These are phyloP conservation scores for Leccinum subtestaceum DNA, from an alignment of 768 basidiomycete species.

Conservation along the genomic window DNA sequence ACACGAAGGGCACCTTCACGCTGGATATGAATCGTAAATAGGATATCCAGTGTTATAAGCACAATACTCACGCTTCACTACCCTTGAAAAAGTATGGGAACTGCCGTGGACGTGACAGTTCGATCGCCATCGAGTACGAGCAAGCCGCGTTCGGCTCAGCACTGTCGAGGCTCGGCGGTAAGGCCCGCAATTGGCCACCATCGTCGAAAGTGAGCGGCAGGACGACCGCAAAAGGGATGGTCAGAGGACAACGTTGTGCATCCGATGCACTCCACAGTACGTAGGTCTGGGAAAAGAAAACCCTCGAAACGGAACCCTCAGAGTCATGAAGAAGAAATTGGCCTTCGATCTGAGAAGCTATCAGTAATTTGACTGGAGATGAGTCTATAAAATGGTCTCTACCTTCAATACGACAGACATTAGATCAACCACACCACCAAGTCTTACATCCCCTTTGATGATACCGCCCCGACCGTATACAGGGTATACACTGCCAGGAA, in stretches of 20 bases:
- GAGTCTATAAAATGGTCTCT: background rate
- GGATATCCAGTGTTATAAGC: background rate
- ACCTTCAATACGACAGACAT: slow-evolving; percentile 27
- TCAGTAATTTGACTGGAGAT: background rate
- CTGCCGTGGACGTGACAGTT: slow-evolving; percentile 36
- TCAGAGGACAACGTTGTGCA: slow-evolving; percentile 29
- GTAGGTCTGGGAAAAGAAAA: slow-evolving; percentile 18
- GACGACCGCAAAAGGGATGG: slow-evolving; percentile 40
- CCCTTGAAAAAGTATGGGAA: slow-evolving; percentile 46
- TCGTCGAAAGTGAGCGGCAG: slow-evolving; percentile 49
- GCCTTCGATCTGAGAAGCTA: slow-evolving; percentile 24
- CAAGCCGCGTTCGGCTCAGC: slow-evolving; percentile 32
- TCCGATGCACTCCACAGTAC: slow-evolving; percentile 19
- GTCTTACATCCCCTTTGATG: slow-evolving; percentile 24
- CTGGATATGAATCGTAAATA: slow-evolving; percentile 29
- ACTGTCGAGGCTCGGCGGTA: slow-evolving; percentile 50
- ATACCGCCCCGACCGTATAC: slow-evolving; percentile 20
- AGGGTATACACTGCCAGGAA: slow-evolving; percentile 22
- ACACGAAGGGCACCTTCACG: slow-evolving; percentile 47
- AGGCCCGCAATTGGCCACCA: slow-evolving; percentile 27
- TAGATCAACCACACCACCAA: slow-evolving; percentile 11
- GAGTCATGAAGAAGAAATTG: slow-evolving; percentile 17
- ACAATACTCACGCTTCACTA: slow-evolving; percentile 42
- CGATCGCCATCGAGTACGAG: slow-evolving; percentile 47
- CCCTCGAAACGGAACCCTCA: slow-evolving; percentile 9